Conservation (phyloP, 73 alveolate species). For the Paramecium tetraurelia region DNA sequence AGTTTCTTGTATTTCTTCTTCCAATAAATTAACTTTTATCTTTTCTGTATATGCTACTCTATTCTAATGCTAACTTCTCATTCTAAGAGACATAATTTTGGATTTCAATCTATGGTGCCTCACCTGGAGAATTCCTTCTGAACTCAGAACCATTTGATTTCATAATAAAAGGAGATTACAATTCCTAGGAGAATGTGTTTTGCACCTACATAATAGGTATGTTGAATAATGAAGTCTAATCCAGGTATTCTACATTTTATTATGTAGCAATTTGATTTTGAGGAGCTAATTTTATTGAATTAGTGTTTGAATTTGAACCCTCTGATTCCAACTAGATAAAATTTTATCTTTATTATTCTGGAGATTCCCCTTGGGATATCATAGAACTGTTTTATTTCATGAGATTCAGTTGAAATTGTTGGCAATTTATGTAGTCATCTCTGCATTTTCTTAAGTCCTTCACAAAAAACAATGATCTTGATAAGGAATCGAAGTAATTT, state of each 20-base stretch:
- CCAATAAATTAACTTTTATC: background rate
- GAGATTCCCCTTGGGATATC: background rate
- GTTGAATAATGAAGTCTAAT: background rate
- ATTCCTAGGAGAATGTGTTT: background rate
- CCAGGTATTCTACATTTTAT: background rate
- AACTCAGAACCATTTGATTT: background rate
- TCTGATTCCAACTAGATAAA: background rate
- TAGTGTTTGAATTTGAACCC: background rate
- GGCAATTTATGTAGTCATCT: background rate
- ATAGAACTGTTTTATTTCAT: background rate
- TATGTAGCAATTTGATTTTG: background rate
- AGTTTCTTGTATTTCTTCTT: background rate
- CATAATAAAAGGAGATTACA: background rate
- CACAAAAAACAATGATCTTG: background rate
- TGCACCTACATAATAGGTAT: background rate
- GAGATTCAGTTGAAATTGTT: background rate
- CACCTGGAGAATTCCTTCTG: background rate
- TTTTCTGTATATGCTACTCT: background rate
- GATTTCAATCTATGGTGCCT: background rate
- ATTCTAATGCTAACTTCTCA: background rate
- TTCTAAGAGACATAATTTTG: background rate
- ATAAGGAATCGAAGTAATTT: background rate
- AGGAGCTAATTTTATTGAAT: background rate
- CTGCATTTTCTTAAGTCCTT: background rate
- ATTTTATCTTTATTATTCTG: background rate